Conservation (phyloP, 768 basidiomycete genomes). For the Chalciporus piperatus region DNA sequence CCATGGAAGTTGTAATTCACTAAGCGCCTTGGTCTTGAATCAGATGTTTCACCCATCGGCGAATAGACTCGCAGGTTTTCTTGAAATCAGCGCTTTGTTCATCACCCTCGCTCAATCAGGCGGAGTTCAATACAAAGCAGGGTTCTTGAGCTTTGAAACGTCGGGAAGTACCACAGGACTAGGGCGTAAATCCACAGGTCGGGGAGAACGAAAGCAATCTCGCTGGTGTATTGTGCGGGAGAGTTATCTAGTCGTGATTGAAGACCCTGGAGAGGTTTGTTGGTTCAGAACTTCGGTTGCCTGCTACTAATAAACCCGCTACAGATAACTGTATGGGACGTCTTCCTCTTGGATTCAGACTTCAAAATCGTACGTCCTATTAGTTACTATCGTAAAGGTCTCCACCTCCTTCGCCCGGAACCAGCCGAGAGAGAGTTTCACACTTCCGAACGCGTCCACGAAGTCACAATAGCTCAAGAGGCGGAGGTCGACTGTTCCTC, state of each 20-base stretch:
- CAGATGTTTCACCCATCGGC: constrained; percentile 96
- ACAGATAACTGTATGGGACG: constrained; percentile 86
- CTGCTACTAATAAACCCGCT: background rate
- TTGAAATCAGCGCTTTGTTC: constrained; percentile 89
- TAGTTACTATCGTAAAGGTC: constrained; percentile 82
- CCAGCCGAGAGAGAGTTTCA: constrained; percentile 26
- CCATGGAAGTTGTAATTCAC: background rate
- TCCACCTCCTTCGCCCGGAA: constrained; percentile 58
- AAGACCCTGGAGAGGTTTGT: constrained; percentile 82
- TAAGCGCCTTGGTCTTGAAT: background rate
- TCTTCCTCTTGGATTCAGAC: constrained; percentile 86
- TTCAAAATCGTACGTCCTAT: constrained; percentile 90
- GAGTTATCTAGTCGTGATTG: constrained; percentile 82
- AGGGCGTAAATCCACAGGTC: constrained; percentile 61
- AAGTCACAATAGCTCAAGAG: constrained; percentile 19
- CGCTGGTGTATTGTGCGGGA: constrained; percentile 94
- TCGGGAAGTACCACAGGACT: constrained; percentile 52
- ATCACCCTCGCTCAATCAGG: constrained; percentile 76
- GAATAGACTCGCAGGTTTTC: constrained; percentile 84
- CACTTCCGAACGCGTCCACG: constrained; percentile 16
- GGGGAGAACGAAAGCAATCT: constrained; percentile 59
- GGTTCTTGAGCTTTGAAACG: constrained; percentile 64
- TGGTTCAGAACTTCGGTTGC: background rate
- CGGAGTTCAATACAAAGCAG: constrained; percentile 89
- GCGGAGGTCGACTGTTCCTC: constrained; percentile 36